Evolutionary conservation across 164 flowering plant genomes (phyloP).

Genomic region (Paratinospora sagittata): DNA sequence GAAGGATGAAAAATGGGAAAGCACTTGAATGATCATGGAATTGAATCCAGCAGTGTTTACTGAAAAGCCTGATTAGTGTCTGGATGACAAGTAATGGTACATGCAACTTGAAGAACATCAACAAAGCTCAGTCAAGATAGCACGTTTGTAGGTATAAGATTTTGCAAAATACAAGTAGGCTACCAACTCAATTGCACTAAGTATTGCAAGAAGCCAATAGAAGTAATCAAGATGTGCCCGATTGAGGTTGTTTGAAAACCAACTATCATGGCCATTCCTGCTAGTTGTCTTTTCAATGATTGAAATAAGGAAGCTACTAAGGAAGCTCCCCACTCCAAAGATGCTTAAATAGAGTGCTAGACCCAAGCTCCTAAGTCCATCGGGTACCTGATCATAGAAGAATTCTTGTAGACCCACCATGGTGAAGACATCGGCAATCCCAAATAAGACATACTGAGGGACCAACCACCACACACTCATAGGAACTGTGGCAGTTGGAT

Average conservation of each 20-base stretch:
- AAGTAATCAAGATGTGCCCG: slow-evolving; percentile 14
- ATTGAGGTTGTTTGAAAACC: slow-evolving; percentile 13
- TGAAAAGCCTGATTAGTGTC: background rate
- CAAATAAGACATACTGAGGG: slow-evolving; percentile 11
- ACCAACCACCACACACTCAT: slow-evolving; percentile 21
- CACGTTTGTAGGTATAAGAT: slow-evolving; percentile 1
- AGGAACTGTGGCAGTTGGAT: slow-evolving; percentile 14
- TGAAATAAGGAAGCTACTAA: slow-evolving; percentile 10
- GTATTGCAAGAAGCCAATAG: slow-evolving; percentile 12
- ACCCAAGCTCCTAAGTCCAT: slow-evolving; percentile 11
- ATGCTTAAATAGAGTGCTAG: slow-evolving; percentile 12
- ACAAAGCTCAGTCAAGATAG: background rate
- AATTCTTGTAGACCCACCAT: slow-evolving; percentile 11
- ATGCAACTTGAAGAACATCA: background rate
- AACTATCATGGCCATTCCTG: background rate
- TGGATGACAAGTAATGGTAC: background rate
- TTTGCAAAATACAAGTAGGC: slow-evolving; percentile 5
- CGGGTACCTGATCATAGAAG: slow-evolving; percentile 13
- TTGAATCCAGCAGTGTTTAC: background rate
- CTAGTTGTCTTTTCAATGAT: slow-evolving; percentile 6
- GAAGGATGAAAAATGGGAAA: background rate
- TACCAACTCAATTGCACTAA: background rate
- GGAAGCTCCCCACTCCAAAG: slow-evolving; percentile 11
- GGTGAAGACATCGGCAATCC: slow-evolving; percentile 14
- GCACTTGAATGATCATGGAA: background rate